A percentile compares a stretch with the other conserved stretches of the same genome.
Conservation (phyloP, 768 basidiomycete species). For the Nevesoporus exiguus region DNA sequence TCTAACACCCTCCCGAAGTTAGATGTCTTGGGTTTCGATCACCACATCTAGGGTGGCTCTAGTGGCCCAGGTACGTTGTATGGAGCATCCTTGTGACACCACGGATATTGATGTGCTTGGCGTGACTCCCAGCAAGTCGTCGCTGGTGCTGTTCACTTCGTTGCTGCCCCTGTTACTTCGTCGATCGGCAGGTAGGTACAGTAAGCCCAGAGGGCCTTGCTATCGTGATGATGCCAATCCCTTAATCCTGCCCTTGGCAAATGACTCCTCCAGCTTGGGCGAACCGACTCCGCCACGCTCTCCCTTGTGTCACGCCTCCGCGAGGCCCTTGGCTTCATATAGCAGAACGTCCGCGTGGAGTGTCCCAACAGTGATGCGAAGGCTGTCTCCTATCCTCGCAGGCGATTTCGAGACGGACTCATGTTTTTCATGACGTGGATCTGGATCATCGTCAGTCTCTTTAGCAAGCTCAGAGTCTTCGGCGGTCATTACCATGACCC, state of each 20-base stretch:
- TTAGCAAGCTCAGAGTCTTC: constrained; percentile 47
- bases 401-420: constrained; percentile 49
- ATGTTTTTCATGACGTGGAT: no score
- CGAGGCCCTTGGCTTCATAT: constrained; percentile 68
- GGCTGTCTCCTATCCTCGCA: constrained; percentile 41
- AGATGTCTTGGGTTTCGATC: no score
- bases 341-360: constrained; percentile 45
- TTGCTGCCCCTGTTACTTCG: no score
- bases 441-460: constrained; percentile 27
- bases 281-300: constrained; percentile 26
- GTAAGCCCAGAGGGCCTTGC: no score
- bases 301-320: constrained; percentile 50
- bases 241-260: constrained; percentile 31
- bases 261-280: constrained; percentile 28
- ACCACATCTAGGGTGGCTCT: no score
- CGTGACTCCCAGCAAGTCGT: no score
- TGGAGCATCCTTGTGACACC: no score
- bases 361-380: constrained; percentile 92
- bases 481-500: constrained; percentile 79
- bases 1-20: no score
- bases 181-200: no score
- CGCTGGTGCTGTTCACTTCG: no score
- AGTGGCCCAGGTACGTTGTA: no score
- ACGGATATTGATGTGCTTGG: no score
- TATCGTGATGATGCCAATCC: constrained; percentile 17